A percentile compares a stretch with the other conserved stretches of the same genome.
These are phyloP conservation scores for Erythrophleum ivorense DNA, from an alignment of 331 rosid species.

Conservation along the genomic window DNA sequence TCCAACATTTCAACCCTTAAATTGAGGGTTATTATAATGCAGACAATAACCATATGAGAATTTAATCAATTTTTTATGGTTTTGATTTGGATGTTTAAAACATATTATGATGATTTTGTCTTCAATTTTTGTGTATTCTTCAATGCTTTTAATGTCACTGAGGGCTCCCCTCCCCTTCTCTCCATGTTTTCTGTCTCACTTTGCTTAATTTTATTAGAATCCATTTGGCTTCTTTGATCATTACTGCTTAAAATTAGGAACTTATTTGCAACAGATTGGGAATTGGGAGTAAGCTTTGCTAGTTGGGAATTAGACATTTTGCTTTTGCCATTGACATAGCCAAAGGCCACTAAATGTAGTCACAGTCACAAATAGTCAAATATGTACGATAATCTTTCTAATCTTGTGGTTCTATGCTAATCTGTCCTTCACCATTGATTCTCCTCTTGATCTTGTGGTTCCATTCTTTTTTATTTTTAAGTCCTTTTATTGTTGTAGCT, in stretches of 20 bases:
- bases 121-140: not conserved
- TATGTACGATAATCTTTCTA: no score
- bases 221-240: not conserved
- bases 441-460: no score
- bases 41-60: slow-evolving; percentile 63
- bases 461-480: no score
- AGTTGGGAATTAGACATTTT: not conserved
- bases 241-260: not conserved
- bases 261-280: not conserved
- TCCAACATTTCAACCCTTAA: slow-evolving; percentile 50
- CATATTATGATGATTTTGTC: not conserved
- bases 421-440: no score
- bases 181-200: not conserved
- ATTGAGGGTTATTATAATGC: slow-evolving; percentile 52
- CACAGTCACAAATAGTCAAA: no score
- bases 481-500: no score
- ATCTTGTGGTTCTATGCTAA: no score
- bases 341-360: no score
- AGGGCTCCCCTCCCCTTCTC: not conserved
- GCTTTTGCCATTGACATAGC: no score
- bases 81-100: slow-evolving; percentile 28
- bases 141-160: not conserved
- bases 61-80: slow-evolving; percentile 29
- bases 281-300: not conserved
- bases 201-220: not conserved